Evolutionary conservation across 208 protist species (phyloP).

Genomic region (Leishmania amazonensis): DNA sequence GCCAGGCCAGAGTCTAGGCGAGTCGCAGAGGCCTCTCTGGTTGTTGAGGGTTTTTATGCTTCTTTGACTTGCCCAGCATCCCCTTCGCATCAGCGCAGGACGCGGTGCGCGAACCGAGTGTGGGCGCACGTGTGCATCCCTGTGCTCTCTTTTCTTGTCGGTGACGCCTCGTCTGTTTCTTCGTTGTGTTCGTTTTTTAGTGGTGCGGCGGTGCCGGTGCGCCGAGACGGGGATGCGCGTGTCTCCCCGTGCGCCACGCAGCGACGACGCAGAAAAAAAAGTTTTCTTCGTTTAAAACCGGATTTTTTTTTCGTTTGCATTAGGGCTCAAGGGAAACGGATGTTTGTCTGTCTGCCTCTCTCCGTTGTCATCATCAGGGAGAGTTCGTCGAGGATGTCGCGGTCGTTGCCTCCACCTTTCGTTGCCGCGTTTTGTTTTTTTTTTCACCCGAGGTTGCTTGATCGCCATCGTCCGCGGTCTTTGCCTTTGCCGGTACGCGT

Average conservation of each 20-base stretch:
- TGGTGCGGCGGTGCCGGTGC: neutral
- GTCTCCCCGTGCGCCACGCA: no score
- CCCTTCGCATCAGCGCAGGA: neutral
- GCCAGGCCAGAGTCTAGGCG: neutral
- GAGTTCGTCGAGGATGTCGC: slow-evolving; percentile 4
- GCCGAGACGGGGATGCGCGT: no score
- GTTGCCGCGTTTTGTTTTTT: neutral
- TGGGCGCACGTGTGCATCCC: neutral
- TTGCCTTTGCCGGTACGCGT: neutral
- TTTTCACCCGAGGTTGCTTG: neutral
- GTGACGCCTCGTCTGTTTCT: neutral
- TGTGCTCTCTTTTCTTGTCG: neutral
- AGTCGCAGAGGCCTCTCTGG: neutral
- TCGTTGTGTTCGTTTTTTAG: neutral
- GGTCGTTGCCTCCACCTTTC: neutral
- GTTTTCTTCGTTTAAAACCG: no score
- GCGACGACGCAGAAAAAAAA: no score
- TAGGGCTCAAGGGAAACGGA: neutral
- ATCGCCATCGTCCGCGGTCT: neutral
- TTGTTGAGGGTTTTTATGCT: neutral
- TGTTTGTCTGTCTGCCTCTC: neutral
- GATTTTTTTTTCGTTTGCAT: neutral
- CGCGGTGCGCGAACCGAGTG: neutral
- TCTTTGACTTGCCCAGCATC: neutral
- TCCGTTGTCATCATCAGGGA: neutral